Evolutionary conservation across 2,329 filamentous ascomycete species (phyloP).

Genomic region (Aspergillus sp.): DNA sequence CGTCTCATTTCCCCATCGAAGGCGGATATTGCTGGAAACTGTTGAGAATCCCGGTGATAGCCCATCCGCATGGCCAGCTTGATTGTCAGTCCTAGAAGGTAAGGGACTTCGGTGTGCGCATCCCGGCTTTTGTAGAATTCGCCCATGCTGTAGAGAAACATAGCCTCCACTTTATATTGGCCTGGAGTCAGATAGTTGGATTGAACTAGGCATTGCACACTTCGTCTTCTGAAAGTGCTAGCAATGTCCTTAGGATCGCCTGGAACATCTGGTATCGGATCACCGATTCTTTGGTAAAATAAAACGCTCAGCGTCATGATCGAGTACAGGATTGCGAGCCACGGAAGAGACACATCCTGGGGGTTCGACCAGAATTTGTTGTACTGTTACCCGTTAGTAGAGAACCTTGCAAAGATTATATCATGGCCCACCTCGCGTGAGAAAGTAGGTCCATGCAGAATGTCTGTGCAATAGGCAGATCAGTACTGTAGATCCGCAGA

Average conservation of each 20-base stretch:
- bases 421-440: conserved; percentile 32
- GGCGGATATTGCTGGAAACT: conserved; percentile 57
- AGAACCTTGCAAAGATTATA: not conserved
- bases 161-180: conserved; percentile 37
- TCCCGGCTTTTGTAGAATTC: conserved; percentile 39
- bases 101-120: conserved; percentile 57
- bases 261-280: conserved; percentile 28
- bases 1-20: conserved; percentile 61
- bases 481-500: not conserved
- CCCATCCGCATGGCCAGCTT: conserved; percentile 66
- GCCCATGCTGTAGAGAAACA: conserved; percentile 34
- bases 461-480: conserved; percentile 21
- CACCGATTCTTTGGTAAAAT: conserved; percentile 29
- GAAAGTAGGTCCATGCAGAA: conserved; percentile 38
- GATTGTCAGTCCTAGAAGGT: conserved; percentile 60
- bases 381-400: conserved; percentile 27
- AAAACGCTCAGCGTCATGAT: conserved; percentile 34
- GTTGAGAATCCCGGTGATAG: conserved; percentile 61
- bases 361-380: conserved; percentile 38
- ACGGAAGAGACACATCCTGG: conserved; percentile 32
- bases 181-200: conserved; percentile 40
- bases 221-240: conserved; percentile 55
- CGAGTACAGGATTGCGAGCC: conserved; percentile 37
- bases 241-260: conserved; percentile 27
- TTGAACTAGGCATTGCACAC: conserved; percentile 39